phyloP scores from a whole-genome alignment of 2,329 filamentous ascomycete genomes.

The Cladobotryum mycophilum region DNA sequence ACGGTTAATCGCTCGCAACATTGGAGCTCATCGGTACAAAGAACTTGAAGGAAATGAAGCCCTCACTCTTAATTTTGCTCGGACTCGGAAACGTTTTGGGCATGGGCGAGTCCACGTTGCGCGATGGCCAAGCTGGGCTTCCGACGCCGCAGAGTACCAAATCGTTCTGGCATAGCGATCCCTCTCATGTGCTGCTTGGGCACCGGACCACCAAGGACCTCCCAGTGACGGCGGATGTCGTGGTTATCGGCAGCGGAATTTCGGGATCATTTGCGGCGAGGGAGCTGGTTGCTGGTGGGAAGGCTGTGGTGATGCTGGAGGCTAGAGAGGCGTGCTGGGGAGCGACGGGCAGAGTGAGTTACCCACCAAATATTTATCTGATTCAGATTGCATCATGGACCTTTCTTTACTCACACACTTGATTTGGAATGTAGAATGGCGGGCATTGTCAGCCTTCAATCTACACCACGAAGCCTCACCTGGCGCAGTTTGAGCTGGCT shows the following conservation, averaged over 20 bases:
- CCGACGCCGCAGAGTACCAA: conserved; percentile 54
- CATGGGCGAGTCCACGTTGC: conserved; percentile 27
- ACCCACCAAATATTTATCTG: not conserved
- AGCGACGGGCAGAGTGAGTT: conserved; percentile 69
- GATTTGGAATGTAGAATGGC: conserved; percentile 45
- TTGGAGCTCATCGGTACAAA: too few relatives aligned
- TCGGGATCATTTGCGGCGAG: conserved; percentile 67
- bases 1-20: too few relatives aligned
- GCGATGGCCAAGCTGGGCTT: conserved; percentile 43
- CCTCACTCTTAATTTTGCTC: too few relatives aligned
- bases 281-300: conserved; percentile 47
- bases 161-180: conserved; percentile 70
- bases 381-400: not conserved
- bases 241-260: conserved; percentile 70
- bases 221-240: conserved; percentile 57
- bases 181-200: conserved; percentile 57
- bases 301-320: conserved; percentile 65
- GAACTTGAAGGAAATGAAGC: too few relatives aligned
- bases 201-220: conserved; percentile 60
- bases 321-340: conserved; percentile 76
- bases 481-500: conserved; percentile 65
- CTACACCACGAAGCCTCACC: conserved; percentile 52
- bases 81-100: too few relatives aligned
- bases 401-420: not conserved
- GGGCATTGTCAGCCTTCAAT: conserved; percentile 70